Conservation (phyloP, 2,329 filamentous ascomycete species). For the Diaporthe citrichinensis region DNA sequence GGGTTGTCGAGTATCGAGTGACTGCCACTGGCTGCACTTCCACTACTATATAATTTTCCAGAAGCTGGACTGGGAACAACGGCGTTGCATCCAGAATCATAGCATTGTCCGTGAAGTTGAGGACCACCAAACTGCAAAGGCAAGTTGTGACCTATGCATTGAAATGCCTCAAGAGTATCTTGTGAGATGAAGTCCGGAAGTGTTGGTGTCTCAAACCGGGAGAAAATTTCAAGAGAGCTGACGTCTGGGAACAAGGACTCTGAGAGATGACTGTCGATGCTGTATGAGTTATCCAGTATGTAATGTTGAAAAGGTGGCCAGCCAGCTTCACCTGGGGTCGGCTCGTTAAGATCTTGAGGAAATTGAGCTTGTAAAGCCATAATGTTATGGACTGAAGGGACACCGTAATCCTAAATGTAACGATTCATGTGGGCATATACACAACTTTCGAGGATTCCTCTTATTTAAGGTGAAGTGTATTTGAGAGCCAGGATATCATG, state of each 20-base stretch:
- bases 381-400: background rate
- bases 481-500: background rate
- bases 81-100: too few species aligned
- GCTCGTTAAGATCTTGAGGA: background rate
- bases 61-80: background rate
- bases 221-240: background rate
- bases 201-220: background rate
- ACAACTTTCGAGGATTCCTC: background rate
- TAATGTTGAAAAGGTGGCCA: background rate
- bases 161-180: background rate
- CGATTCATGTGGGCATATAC: fast-evolving
- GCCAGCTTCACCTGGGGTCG: background rate
- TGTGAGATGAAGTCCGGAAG: background rate
- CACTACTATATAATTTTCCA: background rate
- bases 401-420: background rate
- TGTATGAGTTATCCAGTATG: background rate
- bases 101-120: background rate
- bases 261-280: fast-evolving
- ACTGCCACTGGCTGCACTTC: background rate
- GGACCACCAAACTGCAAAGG: background rate
- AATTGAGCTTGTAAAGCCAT: background rate
- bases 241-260: too few species aligned
- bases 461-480: background rate
- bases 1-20: background rate
- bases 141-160: background rate